Conservation (phyloP, 1,139 yeast species). For the Spathaspora sp. region DNA sequence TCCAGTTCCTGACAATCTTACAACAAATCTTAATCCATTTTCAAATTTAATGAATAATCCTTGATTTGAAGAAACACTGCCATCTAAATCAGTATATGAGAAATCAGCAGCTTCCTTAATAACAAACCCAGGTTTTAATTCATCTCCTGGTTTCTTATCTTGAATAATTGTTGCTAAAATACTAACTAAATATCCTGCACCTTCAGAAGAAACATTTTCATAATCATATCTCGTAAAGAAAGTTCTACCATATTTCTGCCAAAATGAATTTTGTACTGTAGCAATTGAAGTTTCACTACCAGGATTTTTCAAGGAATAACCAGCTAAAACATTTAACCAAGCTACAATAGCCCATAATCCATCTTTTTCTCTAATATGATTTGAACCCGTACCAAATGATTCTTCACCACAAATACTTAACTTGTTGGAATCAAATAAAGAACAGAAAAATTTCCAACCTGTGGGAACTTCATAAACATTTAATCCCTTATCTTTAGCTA, state of each 20-base stretch:
- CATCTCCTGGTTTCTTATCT: conserved; percentile 40
- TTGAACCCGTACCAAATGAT: conserved; percentile 96
- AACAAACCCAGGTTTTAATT: conserved; percentile 45
- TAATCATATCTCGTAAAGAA: conserved; percentile 95
- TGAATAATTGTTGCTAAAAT: conserved; percentile 46
- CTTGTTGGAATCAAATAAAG: conserved; percentile 87
- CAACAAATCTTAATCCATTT: conserved; percentile 83
- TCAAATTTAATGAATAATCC: conserved; percentile 83
- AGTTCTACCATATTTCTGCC: conserved; percentile 95
- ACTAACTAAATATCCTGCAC: conserved; percentile 69
- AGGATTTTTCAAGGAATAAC: conserved; percentile 58
- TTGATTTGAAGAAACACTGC: conserved; percentile 86
- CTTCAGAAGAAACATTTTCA: conserved; percentile 76
- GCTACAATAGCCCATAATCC: conserved; percentile 98
- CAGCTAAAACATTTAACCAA: conserved; percentile 94
- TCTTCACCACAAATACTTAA: conserved; percentile 98
- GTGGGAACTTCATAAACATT: conserved; percentile 94
- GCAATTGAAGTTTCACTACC: conserved; percentile 61
- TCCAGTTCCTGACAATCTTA: conserved; percentile 96
- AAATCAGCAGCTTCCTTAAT: conserved; percentile 84
- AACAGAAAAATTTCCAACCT: conserved; percentile 98
- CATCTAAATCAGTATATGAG: conserved; percentile 91
- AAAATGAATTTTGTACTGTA: conserved; percentile 79
- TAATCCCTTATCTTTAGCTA: conserved; percentile 76
- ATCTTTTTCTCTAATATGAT: conserved; percentile 96